A percentile compares a stretch with the other conserved stretches of the same genome.
phyloP scores from a whole-genome alignment of 2,329 filamentous ascomycete species.

The Tolypocladium tundrense region DNA sequence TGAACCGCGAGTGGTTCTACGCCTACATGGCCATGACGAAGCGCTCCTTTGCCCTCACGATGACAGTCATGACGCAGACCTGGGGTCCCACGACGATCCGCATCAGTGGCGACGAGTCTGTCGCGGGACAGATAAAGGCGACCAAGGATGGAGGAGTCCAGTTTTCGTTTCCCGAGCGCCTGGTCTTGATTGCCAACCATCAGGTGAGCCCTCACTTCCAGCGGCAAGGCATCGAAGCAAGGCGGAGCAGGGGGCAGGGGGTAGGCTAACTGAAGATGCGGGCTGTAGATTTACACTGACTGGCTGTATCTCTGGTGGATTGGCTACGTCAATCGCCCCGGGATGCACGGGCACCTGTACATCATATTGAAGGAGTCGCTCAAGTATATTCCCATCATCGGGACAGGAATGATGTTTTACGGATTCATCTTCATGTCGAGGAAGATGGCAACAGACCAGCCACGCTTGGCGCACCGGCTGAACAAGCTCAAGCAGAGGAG shows the following conservation, averaged over 20 bases:
- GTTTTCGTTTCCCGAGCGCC: conserved; percentile 69
- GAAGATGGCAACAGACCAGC: conserved; percentile 73
- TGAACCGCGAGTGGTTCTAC: conserved; percentile 71
- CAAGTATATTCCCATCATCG: conserved; percentile 70
- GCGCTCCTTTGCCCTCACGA: conserved; percentile 67
- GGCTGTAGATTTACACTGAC: conserved; percentile 65
- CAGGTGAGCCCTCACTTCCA: conserved; percentile 38
- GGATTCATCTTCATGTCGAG: conserved; percentile 88
- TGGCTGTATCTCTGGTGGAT: conserved; percentile 94
- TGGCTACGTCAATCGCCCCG: conserved; percentile 65
- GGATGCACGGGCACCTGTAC: conserved; percentile 77
- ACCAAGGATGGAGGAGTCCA: conserved; percentile 63
- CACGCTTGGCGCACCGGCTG: conserved; percentile 64
- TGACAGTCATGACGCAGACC: conserved; percentile 72
- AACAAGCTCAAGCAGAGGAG: conserved; percentile 54
- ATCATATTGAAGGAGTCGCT: conserved; percentile 86
- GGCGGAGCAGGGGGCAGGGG: not conserved
- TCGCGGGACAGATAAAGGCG: conserved; percentile 62
- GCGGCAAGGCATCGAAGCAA: not conserved
- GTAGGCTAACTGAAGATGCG: conserved; percentile 1
- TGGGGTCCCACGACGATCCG: conserved; percentile 78
- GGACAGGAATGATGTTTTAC: conserved; percentile 74
- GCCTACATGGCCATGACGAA: conserved; percentile 83
- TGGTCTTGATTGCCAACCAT: conserved; percentile 81
- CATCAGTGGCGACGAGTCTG: conserved; percentile 73